Base-by-base conservation (phyloP, 202 grass and related monocot species). In the Carex sylvatica region DNA sequence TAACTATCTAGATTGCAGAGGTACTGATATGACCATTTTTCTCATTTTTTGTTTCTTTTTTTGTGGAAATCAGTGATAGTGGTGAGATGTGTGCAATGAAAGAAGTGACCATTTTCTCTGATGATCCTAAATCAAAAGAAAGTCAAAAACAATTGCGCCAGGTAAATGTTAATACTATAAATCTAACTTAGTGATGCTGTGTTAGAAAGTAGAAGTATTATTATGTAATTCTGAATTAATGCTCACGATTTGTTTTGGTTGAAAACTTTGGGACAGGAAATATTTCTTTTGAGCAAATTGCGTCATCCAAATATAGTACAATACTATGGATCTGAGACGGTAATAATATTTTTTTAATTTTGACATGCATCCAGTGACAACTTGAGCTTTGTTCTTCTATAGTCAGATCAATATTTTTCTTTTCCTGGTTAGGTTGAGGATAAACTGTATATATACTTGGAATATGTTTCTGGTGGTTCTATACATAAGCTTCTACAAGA, bases 41-140 rank as follows among this genome's bases (percentile, higher is more conserved):
- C 58, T 90, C 65, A 84, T 87, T 77, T 59, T 44, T 83, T 78
- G 76, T 91, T 85, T 72, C 31, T 33, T 86, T 83, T 84, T 20
- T 33, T 47, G 65, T 88, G 19, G 51, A 60, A 78, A 62, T 78
- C 80, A 99, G 96, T 89, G 96, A 95, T 87, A 93, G 87, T 85
- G 96, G 96, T 72, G 89, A 95, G 91, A 99, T 99, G 96, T 95
- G 96, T 82, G 96, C 93, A 81, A 98, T 99, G 96, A 99, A 99
- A 88, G 96, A 99, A 84, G 96, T 99, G 87, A 99, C 92, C 78
- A 91, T 99, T 87, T 99, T 99, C 86, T 86, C 90, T 83, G 96
- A 99, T 89, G 96, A 99, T 85, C 88, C 96, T 36, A 99, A 99
- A 71, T 99, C 96, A 86, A 99, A 92, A 85, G 96, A 99, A 90